These are phyloP conservation scores for Geotrichum reessii DNA, from an alignment of 1,139 yeast genomes.

Conservation along the genomic window DNA sequence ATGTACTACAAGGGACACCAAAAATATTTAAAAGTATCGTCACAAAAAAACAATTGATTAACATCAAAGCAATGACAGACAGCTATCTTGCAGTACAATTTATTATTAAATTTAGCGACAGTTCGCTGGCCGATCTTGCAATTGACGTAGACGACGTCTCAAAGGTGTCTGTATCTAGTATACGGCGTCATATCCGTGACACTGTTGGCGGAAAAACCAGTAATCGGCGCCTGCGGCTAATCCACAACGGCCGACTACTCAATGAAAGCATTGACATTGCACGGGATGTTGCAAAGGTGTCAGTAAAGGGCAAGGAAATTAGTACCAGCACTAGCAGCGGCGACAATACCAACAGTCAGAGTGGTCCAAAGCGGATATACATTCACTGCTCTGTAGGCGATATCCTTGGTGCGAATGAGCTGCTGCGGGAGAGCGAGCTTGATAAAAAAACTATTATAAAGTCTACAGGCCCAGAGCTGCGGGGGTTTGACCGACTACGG, in stretches of 20 bases:
- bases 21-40: background rate
- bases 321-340: conserved; percentile 17
- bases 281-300: conserved; percentile 42
- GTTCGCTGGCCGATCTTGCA: conserved; percentile 41
- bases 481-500: conserved; percentile 79
- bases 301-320: conserved; percentile 20
- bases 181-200: conserved; percentile 42
- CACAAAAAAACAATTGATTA: background rate
- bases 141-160: conserved; percentile 40
- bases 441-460: conserved; percentile 35
- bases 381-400: conserved; percentile 84
- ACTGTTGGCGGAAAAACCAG: conserved; percentile 33
- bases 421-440: conserved; percentile 55
- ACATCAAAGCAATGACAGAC: background rate
- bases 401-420: conserved; percentile 50
- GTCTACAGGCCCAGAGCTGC: conserved; percentile 57
- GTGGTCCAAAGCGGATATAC: conserved; percentile 39
- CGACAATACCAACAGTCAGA: background rate
- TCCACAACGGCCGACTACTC: conserved; percentile 68
- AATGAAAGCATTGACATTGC: conserved; percentile 54
- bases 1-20: background rate
- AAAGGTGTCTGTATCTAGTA: conserved; percentile 40
- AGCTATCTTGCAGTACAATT: conserved; percentile 25
- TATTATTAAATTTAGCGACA: conserved; percentile 50
- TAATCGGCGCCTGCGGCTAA: conserved; percentile 57